Evolutionary conservation across 192 early-diverging fungal species (phyloP), one percentile per base, ranked within the genome.

Genomic region (Glomus cerebriforme): DNA sequence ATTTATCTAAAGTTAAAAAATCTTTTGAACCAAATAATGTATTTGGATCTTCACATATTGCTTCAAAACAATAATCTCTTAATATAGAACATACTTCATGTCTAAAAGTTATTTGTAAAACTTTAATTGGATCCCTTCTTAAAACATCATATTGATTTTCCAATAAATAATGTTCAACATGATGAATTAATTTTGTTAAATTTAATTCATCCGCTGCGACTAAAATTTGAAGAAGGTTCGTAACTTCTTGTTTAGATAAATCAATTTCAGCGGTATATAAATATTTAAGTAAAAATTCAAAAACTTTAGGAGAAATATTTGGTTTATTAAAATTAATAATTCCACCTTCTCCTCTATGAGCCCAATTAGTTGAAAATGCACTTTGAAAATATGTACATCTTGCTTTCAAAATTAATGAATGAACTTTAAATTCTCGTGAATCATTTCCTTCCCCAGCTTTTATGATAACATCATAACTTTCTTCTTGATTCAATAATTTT

Each of bases 271-370:
- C 76, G 24, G 54, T 67, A 35, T 78, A 78, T 66, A 78, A 49
- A 78, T 63, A 78, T 47, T 64, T 78, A 32, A 31, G 17, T 32
- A 78, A 54, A 32, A 78, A 34, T 17, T 62, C 35, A 67, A 78
- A 78, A 26, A 29, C 26, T 34, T 45, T 22, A 17, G 76, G 63
- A 37, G 64, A 67, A 47, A 78, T 67, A 43, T 78, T 78, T n/a
- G 76, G 62, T 35, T 78, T 78, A 26, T 66, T 45, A 34, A 78
- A 78, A 67, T 67, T 34, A 54, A 66, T 67, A 24, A 66, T 29
- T 7, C 59, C 76, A 45, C 59, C 31, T 54, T 65, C 22, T 58
- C 47, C 47, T 31, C 49, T 78, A 39, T n/a, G 29, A 32, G 66
- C 34, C 66, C 66, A 68, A 22, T 68, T 68, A 37, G 22, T 68